Evolutionary conservation across 805 yeast species (phyloP).

Genomic region (Saccharomyces cerevisiae): DNA sequence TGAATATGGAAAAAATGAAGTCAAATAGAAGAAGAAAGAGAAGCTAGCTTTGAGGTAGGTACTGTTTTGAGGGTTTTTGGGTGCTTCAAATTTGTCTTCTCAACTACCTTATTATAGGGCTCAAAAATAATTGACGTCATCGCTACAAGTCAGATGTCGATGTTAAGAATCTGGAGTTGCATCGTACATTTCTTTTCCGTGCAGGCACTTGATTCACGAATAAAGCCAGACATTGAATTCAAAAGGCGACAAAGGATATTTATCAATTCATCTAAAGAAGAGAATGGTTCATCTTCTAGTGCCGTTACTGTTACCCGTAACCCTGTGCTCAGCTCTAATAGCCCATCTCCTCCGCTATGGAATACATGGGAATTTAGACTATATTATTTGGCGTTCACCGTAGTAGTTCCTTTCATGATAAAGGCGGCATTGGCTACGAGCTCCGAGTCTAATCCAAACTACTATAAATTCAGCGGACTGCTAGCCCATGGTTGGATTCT

Average conservation of each 20-base stretch:
- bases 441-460: constrained; percentile 62
- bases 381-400: constrained; percentile 50
- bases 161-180: not conserved
- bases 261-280: constrained; percentile 4
- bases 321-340: not conserved
- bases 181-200: constrained; percentile 20
- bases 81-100: not conserved
- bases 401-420: constrained; percentile 73
- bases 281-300: not conserved
- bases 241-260: constrained; percentile 9
- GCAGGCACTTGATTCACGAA: constrained; percentile 23
- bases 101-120: not conserved
- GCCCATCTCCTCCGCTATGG: constrained; percentile 41
- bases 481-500: constrained; percentile 77
- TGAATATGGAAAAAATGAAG: not conserved
- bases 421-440: constrained; percentile 74
- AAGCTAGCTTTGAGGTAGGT: not conserved
- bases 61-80: not conserved
- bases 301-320: not conserved
- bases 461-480: constrained; percentile 46
- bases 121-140: not conserved
- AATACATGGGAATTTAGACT: constrained; percentile 59
- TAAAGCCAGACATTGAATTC: constrained; percentile 15
- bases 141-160: not conserved
- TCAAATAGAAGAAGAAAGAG: not conserved